Percentiles rank a stretch among this genome's conserved stretches.
phyloP scores from a whole-genome alignment of 257 asterid genomes.

The Petunia axillaris region DNA sequence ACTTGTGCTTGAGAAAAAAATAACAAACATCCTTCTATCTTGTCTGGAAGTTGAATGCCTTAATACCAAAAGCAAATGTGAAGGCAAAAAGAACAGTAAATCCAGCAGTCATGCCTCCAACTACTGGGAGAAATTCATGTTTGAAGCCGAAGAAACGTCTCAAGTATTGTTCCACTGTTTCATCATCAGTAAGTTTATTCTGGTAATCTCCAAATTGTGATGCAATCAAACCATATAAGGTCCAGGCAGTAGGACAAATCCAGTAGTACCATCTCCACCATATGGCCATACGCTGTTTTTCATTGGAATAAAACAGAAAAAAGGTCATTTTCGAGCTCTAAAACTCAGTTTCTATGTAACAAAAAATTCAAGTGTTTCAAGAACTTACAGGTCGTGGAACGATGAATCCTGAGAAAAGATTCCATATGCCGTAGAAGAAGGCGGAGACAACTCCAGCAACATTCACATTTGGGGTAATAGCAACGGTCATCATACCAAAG shows the following conservation, averaged over 20 bases:
- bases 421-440: constrained; percentile 59
- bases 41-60: constrained; percentile 57
- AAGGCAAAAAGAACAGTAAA: constrained; percentile 41
- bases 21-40: constrained; percentile 29
- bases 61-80: constrained; percentile 47
- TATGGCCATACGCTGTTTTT: constrained; percentile 62
- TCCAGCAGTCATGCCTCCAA: constrained; percentile 42
- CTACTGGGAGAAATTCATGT: constrained; percentile 50
- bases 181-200: neutral
- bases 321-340: neutral
- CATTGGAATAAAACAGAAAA: neutral
- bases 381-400: constrained; percentile 72
- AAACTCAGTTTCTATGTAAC: neutral
- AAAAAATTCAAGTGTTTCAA: neutral
- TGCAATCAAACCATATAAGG: constrained; percentile 62
- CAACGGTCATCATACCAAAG: constrained; percentile 82
- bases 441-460: constrained; percentile 58
- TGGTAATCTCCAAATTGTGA: constrained; percentile 65
- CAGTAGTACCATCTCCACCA: constrained; percentile 96
- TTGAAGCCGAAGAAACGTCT: constrained; percentile 48
- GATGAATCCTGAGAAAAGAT: constrained; percentile 71
- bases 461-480: constrained; percentile 66
- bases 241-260: constrained; percentile 64
- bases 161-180: constrained; percentile 49
- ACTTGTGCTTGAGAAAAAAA: too few relatives aligned